Percentiles rank a stretch among this genome's conserved stretches.
phyloP scores from a whole-genome alignment of 768 basidiomycete species.

The Mrakia frigida region DNA sequence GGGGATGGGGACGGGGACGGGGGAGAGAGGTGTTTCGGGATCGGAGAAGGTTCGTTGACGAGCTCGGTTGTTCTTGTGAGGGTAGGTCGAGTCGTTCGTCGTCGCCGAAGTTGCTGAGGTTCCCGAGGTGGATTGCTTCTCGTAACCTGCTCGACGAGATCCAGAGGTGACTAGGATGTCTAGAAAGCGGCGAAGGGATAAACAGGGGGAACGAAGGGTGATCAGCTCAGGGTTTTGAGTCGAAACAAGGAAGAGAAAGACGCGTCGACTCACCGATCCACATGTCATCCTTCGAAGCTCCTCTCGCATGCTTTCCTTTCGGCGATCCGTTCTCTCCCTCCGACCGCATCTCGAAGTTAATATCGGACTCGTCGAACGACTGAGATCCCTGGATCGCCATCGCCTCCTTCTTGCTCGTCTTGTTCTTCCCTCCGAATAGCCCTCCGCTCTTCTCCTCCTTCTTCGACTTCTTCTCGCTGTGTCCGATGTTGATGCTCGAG shows the following conservation, averaged over 20 bases:
- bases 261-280: conserved; percentile 25
- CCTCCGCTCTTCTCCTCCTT: conserved; percentile 9
- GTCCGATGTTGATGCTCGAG: background rate
- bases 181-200: background rate
- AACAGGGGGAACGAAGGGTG: background rate
- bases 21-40: background rate
- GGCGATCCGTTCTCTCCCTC: background rate
- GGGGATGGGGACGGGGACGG: background rate
- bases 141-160: background rate
- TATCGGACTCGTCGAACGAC: conserved; percentile 9
- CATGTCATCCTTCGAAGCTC: conserved; percentile 18
- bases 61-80: background rate
- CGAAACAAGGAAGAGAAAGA: background rate
- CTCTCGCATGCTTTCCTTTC: background rate
- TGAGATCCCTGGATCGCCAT: conserved; percentile 8
- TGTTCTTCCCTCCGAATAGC: background rate
- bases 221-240: background rate
- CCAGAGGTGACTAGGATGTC: conserved; percentile 3
- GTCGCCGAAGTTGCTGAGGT: background rate
- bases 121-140: conserved; percentile 1
- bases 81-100: background rate
- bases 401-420: conserved; percentile 23
- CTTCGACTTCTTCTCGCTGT: background rate
- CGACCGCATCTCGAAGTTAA: conserved; percentile 26
- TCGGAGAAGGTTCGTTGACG: background rate